Evolutionary conservation across 306 rosid species (phyloP).

Genomic region (Dalbergia cultrata): DNA sequence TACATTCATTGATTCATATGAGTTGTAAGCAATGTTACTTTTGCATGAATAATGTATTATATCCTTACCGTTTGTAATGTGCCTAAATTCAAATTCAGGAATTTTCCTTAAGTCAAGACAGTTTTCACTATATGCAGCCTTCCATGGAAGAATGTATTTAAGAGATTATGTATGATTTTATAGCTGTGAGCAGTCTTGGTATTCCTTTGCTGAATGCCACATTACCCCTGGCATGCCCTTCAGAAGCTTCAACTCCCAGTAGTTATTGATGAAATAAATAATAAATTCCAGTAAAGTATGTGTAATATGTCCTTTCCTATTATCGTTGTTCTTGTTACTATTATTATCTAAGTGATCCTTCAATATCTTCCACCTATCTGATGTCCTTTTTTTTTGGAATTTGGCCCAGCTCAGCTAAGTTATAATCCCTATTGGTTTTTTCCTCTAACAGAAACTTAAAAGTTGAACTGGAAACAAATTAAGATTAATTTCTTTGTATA

Average conservation of each 20-base stretch:
- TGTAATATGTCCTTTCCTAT: too few species aligned
- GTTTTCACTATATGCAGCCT: slow-evolving; percentile 18
- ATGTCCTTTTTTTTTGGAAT: slow-evolving; percentile 15
- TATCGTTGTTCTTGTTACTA: not conserved
- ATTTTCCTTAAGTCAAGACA: slow-evolving; percentile 4
- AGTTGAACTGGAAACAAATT: not conserved
- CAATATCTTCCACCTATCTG: slow-evolving; percentile 31
- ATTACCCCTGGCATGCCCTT: slow-evolving; percentile 27
- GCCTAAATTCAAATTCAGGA: slow-evolving; percentile 25
- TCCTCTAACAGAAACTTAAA: not conserved
- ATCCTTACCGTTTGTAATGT: not conserved
- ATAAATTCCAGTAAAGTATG: not conserved
- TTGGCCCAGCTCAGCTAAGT: slow-evolving; percentile 16
- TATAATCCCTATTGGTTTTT: slow-evolving; percentile 1
- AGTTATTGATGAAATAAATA: slow-evolving; percentile 24
- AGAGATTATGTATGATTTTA: slow-evolving; percentile 24
- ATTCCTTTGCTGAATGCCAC: slow-evolving; percentile 36
- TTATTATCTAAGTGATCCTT: slow-evolving; percentile 8
- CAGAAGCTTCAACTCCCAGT: slow-evolving; percentile 7
- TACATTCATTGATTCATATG: not conserved
- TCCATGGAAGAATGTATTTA: slow-evolving; percentile 9
- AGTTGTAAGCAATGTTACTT: not conserved
- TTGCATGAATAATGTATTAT: slow-evolving; percentile 26
- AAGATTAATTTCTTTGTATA: slow-evolving; percentile 31
- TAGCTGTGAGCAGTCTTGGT: not conserved